Percentiles rank a stretch among this genome's conserved stretches.
Evolutionary conservation across 1,284 basidiomycete species (phyloP).

Genomic region (Ceratobasidium sp.): DNA sequence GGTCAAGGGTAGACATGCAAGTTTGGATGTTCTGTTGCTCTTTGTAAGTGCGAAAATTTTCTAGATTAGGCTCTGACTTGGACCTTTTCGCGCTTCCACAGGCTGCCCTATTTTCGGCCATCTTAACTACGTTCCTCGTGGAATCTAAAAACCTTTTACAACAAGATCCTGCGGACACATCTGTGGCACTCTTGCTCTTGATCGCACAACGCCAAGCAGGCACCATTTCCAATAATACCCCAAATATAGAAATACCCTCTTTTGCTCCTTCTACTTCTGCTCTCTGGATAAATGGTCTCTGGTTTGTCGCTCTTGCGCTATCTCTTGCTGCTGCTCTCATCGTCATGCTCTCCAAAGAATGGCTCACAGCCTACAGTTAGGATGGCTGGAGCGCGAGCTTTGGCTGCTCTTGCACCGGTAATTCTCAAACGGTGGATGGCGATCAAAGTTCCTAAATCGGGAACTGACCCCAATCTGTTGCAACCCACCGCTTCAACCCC

Average conservation of each 20-base stretch:
- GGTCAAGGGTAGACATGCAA: background rate
- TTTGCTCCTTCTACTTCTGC: background rate
- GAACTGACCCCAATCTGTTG: background rate
- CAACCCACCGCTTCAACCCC: background rate
- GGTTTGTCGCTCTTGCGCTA: constrained; percentile 31
- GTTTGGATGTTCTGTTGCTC: constrained; percentile 13
- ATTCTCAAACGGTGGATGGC: constrained; percentile 32
- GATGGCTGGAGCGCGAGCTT: constrained; percentile 24
- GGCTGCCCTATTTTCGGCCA: constrained; percentile 32
- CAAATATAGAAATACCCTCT: background rate
- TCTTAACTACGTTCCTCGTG: constrained; percentile 33
- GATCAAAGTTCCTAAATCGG: constrained; percentile 15
- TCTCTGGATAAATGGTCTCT: constrained; percentile 14
- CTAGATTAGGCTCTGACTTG: background rate
- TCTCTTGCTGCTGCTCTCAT: constrained; percentile 2
- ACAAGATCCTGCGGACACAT: background rate
- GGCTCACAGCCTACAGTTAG: constrained; percentile 17
- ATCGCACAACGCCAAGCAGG: background rate
- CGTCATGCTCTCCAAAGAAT: constrained; percentile 26
- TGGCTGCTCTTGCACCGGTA: constrained; percentile 26
- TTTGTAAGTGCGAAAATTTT: background rate
- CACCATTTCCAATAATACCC: background rate
- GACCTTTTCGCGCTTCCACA: background rate
- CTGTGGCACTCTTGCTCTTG: background rate
- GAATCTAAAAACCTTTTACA: constrained; percentile 18